Conservation (phyloP, 23 red algal genomes). For the Gracilaria domingensis region DNA sequence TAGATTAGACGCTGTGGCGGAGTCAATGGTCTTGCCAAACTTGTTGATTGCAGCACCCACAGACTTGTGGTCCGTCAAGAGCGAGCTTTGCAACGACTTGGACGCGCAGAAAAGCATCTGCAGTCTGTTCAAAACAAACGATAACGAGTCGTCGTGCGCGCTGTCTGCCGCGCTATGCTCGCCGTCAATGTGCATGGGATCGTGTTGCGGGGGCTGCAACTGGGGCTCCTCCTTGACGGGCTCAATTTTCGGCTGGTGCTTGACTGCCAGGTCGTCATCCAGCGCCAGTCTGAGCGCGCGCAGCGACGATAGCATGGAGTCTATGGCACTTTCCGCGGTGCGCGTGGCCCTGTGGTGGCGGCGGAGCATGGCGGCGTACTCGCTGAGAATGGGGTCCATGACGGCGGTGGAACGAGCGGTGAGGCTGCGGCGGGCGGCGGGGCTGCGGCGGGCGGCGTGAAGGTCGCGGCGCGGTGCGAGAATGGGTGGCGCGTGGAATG, state of each 20-base stretch:
- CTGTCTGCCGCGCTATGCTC: not conserved
- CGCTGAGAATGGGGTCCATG: constrained; percentile 51
- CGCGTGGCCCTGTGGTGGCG: constrained; percentile 32
- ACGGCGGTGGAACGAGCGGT: not conserved
- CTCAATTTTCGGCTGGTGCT: not conserved
- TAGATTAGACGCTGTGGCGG: constrained; percentile 33
- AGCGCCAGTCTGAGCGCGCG: not conserved
- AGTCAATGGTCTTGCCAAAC: constrained; percentile 49
- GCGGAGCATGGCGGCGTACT: constrained; percentile 47
- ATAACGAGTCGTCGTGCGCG: not conserved
- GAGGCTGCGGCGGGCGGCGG: no score
- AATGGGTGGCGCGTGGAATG: no score
- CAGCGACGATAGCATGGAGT: constrained; percentile 23
- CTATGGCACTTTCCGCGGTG: constrained; percentile 24
- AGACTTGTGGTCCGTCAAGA: constrained; percentile 58
- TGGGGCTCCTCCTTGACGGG: constrained; percentile 16
- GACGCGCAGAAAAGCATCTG: not conserved
- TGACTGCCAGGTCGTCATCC: not conserved
- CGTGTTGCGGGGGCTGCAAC: not conserved
- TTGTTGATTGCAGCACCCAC: constrained; percentile 62
- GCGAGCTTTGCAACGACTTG: constrained; percentile 40
- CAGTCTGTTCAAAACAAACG: not conserved
- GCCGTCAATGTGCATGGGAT: not conserved
- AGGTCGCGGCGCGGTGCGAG: no score
- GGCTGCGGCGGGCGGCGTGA: no score